phyloP scores from a whole-genome alignment of 805 yeast genomes.

The Pichia rugopelliculosa region DNA sequence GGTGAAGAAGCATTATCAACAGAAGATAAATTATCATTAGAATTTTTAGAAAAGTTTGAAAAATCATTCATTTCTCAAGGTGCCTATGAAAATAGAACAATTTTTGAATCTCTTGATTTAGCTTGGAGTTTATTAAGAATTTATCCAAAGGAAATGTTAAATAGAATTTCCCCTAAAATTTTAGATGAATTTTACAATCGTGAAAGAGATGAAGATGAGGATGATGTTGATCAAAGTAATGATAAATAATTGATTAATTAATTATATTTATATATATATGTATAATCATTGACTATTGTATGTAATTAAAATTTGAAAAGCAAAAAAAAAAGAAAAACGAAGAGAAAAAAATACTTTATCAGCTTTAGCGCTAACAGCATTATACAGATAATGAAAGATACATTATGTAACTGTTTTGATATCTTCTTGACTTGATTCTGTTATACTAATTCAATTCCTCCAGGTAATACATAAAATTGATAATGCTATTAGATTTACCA shows the following conservation, averaged over 20 bases:
- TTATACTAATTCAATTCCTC: too few species aligned
- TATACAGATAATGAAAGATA: constrained; percentile 6
- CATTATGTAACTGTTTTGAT: neutral
- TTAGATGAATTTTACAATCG: constrained; percentile 93
- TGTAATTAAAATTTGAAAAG: neutral
- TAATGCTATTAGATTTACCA: constrained; percentile 20
- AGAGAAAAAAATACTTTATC: too few species aligned
- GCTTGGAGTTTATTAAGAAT: constrained; percentile 98
- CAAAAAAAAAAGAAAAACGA: neutral
- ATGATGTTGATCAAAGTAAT: constrained; percentile 9
- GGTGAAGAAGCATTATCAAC: constrained; percentile 99
- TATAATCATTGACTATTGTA: too few species aligned
- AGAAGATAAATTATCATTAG: constrained; percentile 95
- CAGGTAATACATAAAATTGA: too few species aligned
- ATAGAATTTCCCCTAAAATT: constrained; percentile 97
- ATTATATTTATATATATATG: neutral
- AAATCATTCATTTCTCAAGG: constrained; percentile 94
- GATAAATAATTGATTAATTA: too few species aligned
- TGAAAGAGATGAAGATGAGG: constrained; percentile 48
- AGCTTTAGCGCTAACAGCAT: too few species aligned
- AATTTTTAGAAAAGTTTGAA: constrained; percentile 96
- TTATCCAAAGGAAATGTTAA: constrained; percentile 97
- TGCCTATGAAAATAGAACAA: constrained; percentile 91
- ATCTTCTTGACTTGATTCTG: too few species aligned
- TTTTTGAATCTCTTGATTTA: constrained; percentile 91